These are phyloP conservation scores for Heracleum sosnowskyi DNA, from an alignment of 129 eudicot genomes.

Conservation along the genomic window DNA sequence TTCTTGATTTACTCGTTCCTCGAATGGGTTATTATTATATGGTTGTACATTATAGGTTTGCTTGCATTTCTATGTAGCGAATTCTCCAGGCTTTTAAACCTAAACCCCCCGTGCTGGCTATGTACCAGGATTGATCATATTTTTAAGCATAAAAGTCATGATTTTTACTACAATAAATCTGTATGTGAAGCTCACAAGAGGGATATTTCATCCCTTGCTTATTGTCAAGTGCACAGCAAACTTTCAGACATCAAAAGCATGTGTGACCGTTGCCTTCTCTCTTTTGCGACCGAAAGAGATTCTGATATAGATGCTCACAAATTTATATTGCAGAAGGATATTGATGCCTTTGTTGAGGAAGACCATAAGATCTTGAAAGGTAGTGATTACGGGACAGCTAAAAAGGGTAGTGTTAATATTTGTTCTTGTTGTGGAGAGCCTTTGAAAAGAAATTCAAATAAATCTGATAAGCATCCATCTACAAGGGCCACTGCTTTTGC, in stretches of 20 bases:
- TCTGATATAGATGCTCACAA: conserved; percentile 32
- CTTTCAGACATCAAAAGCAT: conserved; percentile 63
- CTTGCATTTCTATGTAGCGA: conserved; percentile 44
- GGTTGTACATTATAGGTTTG: conserved; percentile 55
- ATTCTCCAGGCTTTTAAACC: conserved; percentile 47
- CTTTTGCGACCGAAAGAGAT: conserved; percentile 58
- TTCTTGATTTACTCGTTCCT: conserved; percentile 52
- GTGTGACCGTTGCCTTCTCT: conserved; percentile 80
- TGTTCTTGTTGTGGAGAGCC: conserved; percentile 87
- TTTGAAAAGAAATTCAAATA: conserved; percentile 25
- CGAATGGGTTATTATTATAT: conserved; percentile 56
- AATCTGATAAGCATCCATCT: conserved; percentile 26
- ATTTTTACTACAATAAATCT: conserved; percentile 51
- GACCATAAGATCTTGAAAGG: conserved; percentile 32
- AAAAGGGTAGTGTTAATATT: conserved; percentile 10
- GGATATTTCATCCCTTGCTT: conserved; percentile 78
- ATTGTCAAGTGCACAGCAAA: conserved; percentile 62
- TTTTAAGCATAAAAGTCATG: conserved; percentile 22
- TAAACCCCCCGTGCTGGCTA: conserved; percentile 63
- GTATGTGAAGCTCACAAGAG: conserved; percentile 74
- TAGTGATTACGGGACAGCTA: conserved; percentile 19
- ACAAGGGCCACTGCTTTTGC: conserved; percentile 10
- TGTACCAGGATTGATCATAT: conserved; percentile 75
- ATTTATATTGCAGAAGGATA: conserved; percentile 29
- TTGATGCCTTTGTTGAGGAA: conserved; percentile 28